These are phyloP conservation scores for Amanita pallidorosea DNA, from an alignment of 768 basidiomycete species.

Conservation along the genomic window DNA sequence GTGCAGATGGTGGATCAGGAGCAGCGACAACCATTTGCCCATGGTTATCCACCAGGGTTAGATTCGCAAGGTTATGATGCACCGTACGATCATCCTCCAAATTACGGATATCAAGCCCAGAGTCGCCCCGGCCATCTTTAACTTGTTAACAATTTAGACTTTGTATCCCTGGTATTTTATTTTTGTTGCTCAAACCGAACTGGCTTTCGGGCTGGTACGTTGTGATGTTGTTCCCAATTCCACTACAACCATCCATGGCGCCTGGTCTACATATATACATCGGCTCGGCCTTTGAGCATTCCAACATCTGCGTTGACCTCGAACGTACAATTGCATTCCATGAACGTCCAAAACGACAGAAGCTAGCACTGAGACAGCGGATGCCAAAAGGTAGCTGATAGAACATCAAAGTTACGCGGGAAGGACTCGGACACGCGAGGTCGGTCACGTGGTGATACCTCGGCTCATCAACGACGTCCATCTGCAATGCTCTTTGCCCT, in stretches of 20 bases:
- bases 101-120: background rate
- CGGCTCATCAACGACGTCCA: background rate
- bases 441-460: conserved; percentile 32
- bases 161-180: background rate
- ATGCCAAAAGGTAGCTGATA: too few relatives aligned
- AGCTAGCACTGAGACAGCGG: too few relatives aligned
- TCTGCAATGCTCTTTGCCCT: conserved; percentile 12
- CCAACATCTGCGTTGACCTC: too few relatives aligned
- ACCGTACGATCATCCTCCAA: conserved; percentile 1
- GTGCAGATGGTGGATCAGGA: background rate
- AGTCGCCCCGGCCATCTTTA: background rate
- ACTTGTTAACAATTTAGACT: background rate
- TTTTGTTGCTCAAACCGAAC: background rate
- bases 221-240: too few relatives aligned
- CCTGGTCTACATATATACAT: too few relatives aligned
- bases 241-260: too few relatives aligned
- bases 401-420: too few relatives aligned
- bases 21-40: background rate
- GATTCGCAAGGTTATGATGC: background rate
- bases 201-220: background rate
- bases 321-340: too few relatives aligned
- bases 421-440: too few relatives aligned
- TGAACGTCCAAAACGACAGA: too few relatives aligned
- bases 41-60: conserved; percentile 3
- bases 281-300: too few relatives aligned